phyloP scores from a whole-genome alignment of 1,139 yeast species.

The Scheffersomyces cryptocercus region DNA sequence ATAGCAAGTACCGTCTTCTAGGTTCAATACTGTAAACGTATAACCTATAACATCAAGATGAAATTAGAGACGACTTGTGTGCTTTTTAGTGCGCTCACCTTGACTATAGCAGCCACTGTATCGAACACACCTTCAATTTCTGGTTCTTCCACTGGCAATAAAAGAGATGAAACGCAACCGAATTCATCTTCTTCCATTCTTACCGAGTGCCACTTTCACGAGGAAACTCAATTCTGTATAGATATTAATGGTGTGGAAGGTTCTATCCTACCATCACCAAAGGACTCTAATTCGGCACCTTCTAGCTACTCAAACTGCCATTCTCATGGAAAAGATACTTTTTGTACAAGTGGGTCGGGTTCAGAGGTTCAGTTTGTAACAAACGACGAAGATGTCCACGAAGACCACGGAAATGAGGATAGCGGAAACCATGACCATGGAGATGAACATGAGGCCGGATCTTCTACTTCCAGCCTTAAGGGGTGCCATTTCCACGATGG shows the following conservation, averaged over 20 bases:
- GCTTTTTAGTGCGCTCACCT: too few relatives aligned
- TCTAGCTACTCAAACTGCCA: slow-evolving; percentile 9
- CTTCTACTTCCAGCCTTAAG: slow-evolving; percentile 10
- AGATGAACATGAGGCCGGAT: neutral
- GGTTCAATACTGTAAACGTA: too few relatives aligned
- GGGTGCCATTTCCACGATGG: slow-evolving; percentile 31
- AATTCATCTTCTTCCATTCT: slow-evolving; percentile 2
- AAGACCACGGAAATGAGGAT: neutral
- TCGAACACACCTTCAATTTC: neutral
- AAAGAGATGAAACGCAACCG: too few relatives aligned
- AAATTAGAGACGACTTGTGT: too few relatives aligned
- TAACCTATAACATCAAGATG: too few relatives aligned
- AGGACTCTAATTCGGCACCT: slow-evolving; percentile 16
- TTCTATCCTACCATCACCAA: slow-evolving; percentile 26
- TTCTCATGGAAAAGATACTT: slow-evolving; percentile 3
- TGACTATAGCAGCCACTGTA: too few relatives aligned
- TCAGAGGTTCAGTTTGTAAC: slow-evolving; percentile 8
- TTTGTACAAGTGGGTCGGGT: slow-evolving; percentile 2
- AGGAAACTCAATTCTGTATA: slow-evolving; percentile 21
- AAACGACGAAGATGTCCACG: neutral
- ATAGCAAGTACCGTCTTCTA: too few relatives aligned
- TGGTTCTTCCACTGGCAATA: neutral
- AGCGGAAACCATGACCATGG: neutral
- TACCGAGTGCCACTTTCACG: slow-evolving; percentile 32
- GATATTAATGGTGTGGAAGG: slow-evolving; percentile 31